Evolutionary conservation across 306 rosid genomes (phyloP).

Genomic region (Quercus parvula): DNA sequence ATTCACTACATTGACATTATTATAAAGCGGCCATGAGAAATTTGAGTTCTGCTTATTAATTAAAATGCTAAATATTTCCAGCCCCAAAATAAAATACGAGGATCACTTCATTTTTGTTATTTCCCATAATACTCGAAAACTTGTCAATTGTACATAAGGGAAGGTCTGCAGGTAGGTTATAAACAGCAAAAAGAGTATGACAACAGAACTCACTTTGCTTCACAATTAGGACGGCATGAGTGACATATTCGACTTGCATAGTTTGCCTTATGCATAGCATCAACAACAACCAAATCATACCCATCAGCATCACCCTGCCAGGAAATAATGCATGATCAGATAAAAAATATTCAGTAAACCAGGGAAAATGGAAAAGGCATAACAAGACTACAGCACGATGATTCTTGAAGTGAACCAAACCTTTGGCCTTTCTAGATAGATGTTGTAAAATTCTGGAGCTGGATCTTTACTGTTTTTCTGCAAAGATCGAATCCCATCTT

Average conservation of each 20-base stretch:
- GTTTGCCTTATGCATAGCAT: constrained; percentile 99
- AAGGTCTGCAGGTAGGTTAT: background rate
- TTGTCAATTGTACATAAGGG: background rate
- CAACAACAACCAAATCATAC: constrained; percentile 93
- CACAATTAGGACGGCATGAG: constrained; percentile 97
- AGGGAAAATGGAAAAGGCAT: constrained; percentile 8
- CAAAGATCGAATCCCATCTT: constrained; percentile 94
- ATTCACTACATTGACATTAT: background rate
- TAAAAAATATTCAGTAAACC: background rate
- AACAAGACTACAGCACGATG: constrained; percentile 12
- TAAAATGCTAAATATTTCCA: background rate
- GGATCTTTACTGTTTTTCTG: constrained; percentile 91
- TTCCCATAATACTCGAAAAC: background rate
- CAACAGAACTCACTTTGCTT: constrained; percentile 78
- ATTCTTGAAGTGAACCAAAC: constrained; percentile 38
- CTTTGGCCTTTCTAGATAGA: constrained; percentile 98
- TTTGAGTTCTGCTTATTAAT: background rate
- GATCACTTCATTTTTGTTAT: background rate
- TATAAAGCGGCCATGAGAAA: background rate
- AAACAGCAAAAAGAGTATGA: constrained; percentile 6
- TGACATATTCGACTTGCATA: constrained; percentile 98
- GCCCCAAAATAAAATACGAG: background rate
- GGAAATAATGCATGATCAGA: constrained; percentile 9
- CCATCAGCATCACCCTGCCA: constrained; percentile 98
- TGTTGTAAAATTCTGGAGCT: constrained; percentile 98